Percentiles rank a stretch among this genome's conserved stretches.
phyloP scores from a whole-genome alignment of 2,329 filamentous ascomycete genomes.

The Emmonsia crescens region DNA sequence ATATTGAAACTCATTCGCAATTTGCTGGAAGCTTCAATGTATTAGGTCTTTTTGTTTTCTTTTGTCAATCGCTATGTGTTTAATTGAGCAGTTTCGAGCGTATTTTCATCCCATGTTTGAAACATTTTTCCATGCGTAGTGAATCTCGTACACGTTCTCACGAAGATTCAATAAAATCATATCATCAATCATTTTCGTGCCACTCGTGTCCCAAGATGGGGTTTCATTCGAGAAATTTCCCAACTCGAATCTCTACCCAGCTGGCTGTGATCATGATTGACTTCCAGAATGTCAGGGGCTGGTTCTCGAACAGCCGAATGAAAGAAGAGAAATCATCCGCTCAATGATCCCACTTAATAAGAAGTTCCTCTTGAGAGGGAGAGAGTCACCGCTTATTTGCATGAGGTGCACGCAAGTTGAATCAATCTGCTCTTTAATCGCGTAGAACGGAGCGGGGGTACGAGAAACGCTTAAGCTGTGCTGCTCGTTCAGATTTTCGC shows the following conservation, averaged over 20 bases:
- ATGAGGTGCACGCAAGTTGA: background rate
- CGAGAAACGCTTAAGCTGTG: background rate
- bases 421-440: background rate
- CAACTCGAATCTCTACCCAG: background rate
- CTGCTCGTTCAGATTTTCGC: background rate
- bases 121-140: too few species aligned
- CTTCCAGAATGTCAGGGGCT: background rate
- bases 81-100: background rate
- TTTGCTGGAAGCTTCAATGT: background rate
- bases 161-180: background rate
- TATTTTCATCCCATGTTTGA: background rate
- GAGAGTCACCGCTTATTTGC: background rate
- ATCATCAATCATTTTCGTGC: background rate
- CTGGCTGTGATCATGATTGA: background rate
- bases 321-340: background rate
- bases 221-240: background rate
- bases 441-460: background rate
- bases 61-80: background rate
- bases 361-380: background rate
- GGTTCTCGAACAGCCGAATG: background rate
- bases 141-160: background rate
- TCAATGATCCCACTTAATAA: background rate
- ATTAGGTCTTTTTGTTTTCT: background rate
- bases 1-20: background rate
- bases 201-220: background rate